phyloP scores from a whole-genome alignment of 2,329 filamentous ascomycete species.

The Sporothrix pseudoabietina region DNA sequence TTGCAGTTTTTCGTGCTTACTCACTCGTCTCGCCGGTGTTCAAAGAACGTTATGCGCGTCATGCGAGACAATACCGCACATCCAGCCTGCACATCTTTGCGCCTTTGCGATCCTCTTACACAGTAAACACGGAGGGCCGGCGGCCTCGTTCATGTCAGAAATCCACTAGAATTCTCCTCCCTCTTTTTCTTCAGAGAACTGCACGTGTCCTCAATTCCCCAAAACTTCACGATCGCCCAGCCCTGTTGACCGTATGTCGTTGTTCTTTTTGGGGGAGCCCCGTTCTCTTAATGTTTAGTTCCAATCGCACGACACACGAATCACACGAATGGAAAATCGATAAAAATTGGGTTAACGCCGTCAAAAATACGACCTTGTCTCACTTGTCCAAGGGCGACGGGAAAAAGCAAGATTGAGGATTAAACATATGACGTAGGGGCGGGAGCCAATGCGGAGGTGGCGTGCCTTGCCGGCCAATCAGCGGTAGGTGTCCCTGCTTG shows the following conservation, averaged over 20 bases:
- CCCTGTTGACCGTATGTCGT: background rate
- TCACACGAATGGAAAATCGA: background rate
- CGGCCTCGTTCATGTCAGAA: background rate
- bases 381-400: constrained; percentile 19
- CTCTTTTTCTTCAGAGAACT: background rate
- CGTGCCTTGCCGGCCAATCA: constrained; percentile 24
- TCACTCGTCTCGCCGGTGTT: constrained; percentile 5
- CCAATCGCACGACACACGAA: background rate
- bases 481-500: background rate
- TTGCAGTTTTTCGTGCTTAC: constrained; percentile 6
- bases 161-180: background rate
- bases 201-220: constrained; percentile 11
- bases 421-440: constrained; percentile 21
- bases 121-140: background rate
- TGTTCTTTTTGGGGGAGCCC: background rate
- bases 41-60: background rate
- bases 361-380: constrained; percentile 9
- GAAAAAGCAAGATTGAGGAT: constrained; percentile 15
- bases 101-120: background rate
- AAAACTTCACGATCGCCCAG: background rate
- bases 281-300: background rate
- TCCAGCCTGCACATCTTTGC: background rate
- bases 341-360: background rate
- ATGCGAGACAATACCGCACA: background rate
- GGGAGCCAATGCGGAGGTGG: constrained; percentile 24